Evolutionary conservation across 192 early-diverging fungal species (phyloP).

Genomic region (Chytriomyces hyalinus): DNA sequence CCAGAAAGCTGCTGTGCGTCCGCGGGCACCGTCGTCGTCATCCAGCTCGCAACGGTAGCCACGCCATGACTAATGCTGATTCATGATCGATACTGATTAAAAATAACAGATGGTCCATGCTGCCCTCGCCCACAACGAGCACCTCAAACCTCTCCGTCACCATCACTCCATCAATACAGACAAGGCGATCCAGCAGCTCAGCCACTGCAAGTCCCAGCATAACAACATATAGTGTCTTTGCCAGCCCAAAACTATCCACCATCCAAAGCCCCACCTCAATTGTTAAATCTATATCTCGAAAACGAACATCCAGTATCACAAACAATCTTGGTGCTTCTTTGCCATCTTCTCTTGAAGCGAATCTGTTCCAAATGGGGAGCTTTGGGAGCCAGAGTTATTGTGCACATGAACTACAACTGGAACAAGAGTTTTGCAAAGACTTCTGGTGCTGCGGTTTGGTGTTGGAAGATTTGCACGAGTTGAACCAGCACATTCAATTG

Average conservation of each 20-base stretch:
- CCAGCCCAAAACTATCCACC: conserved; percentile 23
- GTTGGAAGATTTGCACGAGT: conserved; percentile 84
- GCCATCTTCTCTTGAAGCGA: conserved; percentile 25
- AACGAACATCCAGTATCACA: conserved; percentile 25
- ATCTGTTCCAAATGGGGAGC: background rate
- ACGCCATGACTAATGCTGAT: background rate
- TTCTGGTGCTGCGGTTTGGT: conserved; percentile 89
- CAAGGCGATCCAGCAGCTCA: background rate
- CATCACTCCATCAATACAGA: background rate
- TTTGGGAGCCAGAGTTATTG: too few species aligned
- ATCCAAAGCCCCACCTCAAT: background rate
- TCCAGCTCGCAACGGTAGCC: background rate
- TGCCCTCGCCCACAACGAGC: background rate
- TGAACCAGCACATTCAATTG: conserved; percentile 90
- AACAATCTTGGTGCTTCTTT: conserved; percentile 1
- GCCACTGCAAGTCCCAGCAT: background rate
- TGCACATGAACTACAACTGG: conserved; percentile 49
- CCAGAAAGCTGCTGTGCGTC: background rate
- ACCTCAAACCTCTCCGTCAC: background rate
- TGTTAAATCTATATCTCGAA: background rate
- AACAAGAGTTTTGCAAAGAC: conserved; percentile 87
- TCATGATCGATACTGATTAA: background rate
- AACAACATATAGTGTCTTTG: background rate
- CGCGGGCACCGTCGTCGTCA: background rate
- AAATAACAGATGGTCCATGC: conserved; percentile 19